Evolutionary conservation across 2,329 filamentous ascomycete genomes (phyloP).

Genomic region (Botryotinia globosa): DNA sequence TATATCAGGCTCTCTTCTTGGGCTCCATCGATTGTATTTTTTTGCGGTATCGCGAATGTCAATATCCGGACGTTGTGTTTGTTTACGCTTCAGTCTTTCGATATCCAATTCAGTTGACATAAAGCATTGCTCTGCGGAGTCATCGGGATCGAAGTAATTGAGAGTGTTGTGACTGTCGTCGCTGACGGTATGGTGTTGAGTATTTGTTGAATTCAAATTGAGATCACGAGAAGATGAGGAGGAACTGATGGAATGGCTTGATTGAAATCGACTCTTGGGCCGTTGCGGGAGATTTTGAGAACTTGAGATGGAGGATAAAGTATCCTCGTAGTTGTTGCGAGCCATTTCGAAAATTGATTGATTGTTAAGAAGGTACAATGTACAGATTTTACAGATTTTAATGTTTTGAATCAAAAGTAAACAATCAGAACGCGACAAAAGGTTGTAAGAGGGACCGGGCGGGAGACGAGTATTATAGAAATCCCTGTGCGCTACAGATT

Average conservation of each 20-base stretch:
- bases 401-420: conserved; percentile 2
- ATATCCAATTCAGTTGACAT: conserved; percentile 17
- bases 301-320: conserved; percentile 9
- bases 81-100: conserved; percentile 6
- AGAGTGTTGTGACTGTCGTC: neutral
- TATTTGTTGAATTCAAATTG: conserved; percentile 12
- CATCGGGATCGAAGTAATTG: conserved; percentile 9
- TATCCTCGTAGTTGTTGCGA: conserved; percentile 5
- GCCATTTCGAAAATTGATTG: conserved; percentile 2
- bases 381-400: neutral
- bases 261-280: conserved; percentile 14
- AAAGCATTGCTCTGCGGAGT: conserved; percentile 9
- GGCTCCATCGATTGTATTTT: conserved; percentile 37
- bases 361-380: conserved; percentile 3
- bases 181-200: conserved; percentile 13
- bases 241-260: neutral
- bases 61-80: conserved; percentile 28
- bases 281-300: conserved; percentile 9
- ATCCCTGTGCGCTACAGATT: neutral
- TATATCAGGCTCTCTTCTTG: conserved; percentile 39
- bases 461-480: conserved; percentile 11
- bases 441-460: neutral
- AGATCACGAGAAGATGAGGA: conserved; percentile 3
- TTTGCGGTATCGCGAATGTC: conserved; percentile 38
- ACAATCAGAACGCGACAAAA: conserved; percentile 4